A percentile compares a stretch with the other conserved stretches of the same genome.
Evolutionary conservation across 768 basidiomycete species (phyloP).

Genomic region (Artomyces pyxidatus): DNA sequence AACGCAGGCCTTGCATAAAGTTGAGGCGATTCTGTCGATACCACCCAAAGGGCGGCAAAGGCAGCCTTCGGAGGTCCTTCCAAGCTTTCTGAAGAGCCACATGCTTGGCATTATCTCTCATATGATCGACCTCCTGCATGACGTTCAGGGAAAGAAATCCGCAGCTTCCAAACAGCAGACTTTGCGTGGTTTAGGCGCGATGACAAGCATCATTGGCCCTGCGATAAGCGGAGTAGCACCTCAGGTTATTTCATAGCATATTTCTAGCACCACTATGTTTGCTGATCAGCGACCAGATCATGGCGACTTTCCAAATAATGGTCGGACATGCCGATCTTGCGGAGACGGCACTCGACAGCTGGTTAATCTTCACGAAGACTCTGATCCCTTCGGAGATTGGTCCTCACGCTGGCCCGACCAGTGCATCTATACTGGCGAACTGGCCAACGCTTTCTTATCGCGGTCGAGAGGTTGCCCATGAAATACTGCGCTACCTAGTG

Average conservation of each 20-base stretch:
- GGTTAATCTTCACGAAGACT: constrained; percentile 68
- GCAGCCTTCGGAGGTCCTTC: constrained; percentile 32
- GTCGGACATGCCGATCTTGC: constrained; percentile 68
- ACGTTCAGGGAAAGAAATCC: constrained; percentile 70
- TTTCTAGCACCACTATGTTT: constrained; percentile 1
- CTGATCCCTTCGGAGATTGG: constrained; percentile 65
- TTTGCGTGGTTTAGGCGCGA: constrained; percentile 65
- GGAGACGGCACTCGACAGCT: constrained; percentile 70
- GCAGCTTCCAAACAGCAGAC: constrained; percentile 65
- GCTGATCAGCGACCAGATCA: constrained; percentile 49
- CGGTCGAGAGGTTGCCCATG: constrained; percentile 45
- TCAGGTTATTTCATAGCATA: constrained; percentile 46
- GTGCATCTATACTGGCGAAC: constrained; percentile 69
- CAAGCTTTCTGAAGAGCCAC: constrained; percentile 58
- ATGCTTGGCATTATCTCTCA: constrained; percentile 81
- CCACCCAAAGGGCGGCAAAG: constrained; percentile 21
- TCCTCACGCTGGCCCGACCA: constrained; percentile 79
- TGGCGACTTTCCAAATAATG: constrained; percentile 92
- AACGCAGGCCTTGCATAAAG: constrained; percentile 34
- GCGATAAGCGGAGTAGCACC: constrained; percentile 72
- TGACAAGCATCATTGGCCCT: constrained; percentile 65
- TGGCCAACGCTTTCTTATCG: constrained; percentile 59
- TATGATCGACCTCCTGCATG: constrained; percentile 82
- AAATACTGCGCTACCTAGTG: constrained; percentile 64
- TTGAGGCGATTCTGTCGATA: constrained; percentile 28